Percentiles rank a stretch among this genome's conserved stretches.
Conservation (phyloP, 2,329 filamentous ascomycete genomes). For the Calcarisporium arbuscula region DNA sequence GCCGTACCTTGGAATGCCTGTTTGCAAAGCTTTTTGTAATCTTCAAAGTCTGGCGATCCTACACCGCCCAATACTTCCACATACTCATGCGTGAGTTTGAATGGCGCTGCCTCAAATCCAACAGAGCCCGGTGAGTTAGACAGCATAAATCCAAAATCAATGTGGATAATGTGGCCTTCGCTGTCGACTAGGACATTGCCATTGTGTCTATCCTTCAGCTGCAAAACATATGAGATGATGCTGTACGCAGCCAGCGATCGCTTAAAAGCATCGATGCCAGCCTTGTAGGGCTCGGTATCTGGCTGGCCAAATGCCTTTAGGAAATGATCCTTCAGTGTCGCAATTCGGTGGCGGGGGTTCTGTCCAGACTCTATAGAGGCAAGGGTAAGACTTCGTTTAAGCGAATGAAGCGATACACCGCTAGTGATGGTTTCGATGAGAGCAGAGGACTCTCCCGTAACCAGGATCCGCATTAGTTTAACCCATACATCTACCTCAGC, state of each 20-base stretch:
- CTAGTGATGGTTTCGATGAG: slow-evolving; percentile 86
- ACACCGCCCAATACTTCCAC: slow-evolving; percentile 75
- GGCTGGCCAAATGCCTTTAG: slow-evolving; percentile 69
- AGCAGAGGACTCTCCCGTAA: slow-evolving; percentile 78
- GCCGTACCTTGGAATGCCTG: slow-evolving; percentile 71
- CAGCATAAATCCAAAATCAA: slow-evolving; percentile 86
- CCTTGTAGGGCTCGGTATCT: slow-evolving; percentile 62
- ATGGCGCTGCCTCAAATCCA: slow-evolving; percentile 79
- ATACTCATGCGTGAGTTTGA: slow-evolving; percentile 82
- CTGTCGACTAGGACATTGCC: slow-evolving; percentile 82
- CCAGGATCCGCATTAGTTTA: slow-evolving; percentile 79
- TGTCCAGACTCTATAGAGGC: slow-evolving; percentile 65
- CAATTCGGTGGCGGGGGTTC: slow-evolving; percentile 69
- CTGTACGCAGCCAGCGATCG: slow-evolving; percentile 80
- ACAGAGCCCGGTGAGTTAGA: slow-evolving; percentile 80
- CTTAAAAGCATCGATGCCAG: slow-evolving; percentile 72
- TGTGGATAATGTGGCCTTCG: slow-evolving; percentile 80
- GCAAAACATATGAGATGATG: slow-evolving; percentile 75
- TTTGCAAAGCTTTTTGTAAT: slow-evolving; percentile 75
- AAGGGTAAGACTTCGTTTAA: slow-evolving; percentile 75
- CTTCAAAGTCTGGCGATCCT: slow-evolving; percentile 61
- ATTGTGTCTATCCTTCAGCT: slow-evolving; percentile 82
- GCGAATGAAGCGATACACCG: slow-evolving; percentile 77
- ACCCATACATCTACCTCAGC: slow-evolving; percentile 76
- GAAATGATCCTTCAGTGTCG: slow-evolving; percentile 76